phyloP scores from a whole-genome alignment of 2,329 filamentous ascomycete species.

The Raffaelea arxii region DNA sequence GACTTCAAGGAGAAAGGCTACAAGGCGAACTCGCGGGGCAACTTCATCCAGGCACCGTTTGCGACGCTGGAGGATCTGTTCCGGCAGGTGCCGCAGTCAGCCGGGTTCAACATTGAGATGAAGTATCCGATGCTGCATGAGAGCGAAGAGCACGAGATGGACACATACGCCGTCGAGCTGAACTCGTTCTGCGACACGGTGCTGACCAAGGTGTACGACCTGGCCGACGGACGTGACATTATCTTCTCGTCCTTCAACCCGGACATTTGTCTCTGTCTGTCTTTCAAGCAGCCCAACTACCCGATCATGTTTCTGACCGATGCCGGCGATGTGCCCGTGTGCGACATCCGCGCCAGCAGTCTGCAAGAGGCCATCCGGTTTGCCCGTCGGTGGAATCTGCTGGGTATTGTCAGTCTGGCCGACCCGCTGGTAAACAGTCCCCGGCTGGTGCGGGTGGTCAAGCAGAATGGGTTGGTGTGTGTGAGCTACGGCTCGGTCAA shows the following conservation, averaged over 20 bases:
- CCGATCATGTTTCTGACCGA: conserved; percentile 93
- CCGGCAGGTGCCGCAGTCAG: conserved; percentile 65
- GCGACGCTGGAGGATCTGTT: conserved; percentile 93
- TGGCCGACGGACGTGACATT: conserved; percentile 74
- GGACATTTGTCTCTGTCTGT: conserved; percentile 86
- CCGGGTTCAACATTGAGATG: conserved; percentile 98
- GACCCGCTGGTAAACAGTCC: conserved; percentile 85
- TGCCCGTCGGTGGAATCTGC: conserved; percentile 84
- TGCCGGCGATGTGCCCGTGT: conserved; percentile 69
- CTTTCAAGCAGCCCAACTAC: conserved; percentile 95
- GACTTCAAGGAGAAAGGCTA: conserved; percentile 93
- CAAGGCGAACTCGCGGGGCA: conserved; percentile 89
- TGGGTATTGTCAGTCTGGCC: conserved; percentile 84
- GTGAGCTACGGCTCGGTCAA: conserved; percentile 90
- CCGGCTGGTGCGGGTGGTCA: conserved; percentile 80
- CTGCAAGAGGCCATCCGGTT: conserved; percentile 94
- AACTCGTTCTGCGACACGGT: conserved; percentile 96
- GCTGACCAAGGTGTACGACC: conserved; percentile 78
- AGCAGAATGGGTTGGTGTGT: conserved; percentile 87
- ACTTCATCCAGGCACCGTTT: conserved; percentile 92
- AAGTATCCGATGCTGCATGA: conserved; percentile 97
- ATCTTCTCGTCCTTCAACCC: conserved; percentile 98
- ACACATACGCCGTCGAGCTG: conserved; percentile 88
- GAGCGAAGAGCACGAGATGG: conserved; percentile 91
- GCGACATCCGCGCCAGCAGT: conserved; percentile 82